phyloP scores from a whole-genome alignment of 371 early-diverging fungal genomes.

The Apophysomyces sp. region DNA sequence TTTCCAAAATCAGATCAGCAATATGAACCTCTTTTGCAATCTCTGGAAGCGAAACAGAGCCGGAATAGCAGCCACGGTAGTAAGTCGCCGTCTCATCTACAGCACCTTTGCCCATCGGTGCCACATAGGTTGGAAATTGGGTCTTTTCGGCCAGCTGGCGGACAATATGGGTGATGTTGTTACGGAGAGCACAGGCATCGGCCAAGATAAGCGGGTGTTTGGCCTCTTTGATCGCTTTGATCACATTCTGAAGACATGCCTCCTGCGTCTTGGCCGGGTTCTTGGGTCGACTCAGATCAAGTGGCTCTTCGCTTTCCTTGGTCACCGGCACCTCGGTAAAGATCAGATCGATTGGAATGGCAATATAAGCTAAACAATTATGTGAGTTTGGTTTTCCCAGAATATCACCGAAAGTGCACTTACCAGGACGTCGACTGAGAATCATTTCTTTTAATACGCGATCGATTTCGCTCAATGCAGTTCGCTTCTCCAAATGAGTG shows the following conservation, averaged over 20 bases:
- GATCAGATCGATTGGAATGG: slow-evolving; percentile 46
- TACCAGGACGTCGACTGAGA: slow-evolving; percentile 23
- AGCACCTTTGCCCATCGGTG: slow-evolving; percentile 52
- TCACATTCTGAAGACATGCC: slow-evolving; percentile 20
- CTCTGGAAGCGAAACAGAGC: slow-evolving; percentile 24
- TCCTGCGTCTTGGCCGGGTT: slow-evolving; percentile 26
- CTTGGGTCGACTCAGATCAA: slow-evolving; percentile 13
- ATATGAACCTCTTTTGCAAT: slow-evolving; percentile 31
- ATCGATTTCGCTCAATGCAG: slow-evolving; percentile 43
- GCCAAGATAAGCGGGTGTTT: slow-evolving; percentile 40
- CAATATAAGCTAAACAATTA: slow-evolving; percentile 37
- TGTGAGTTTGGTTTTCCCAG: slow-evolving; percentile 9
- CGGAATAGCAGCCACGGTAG: slow-evolving; percentile 43
- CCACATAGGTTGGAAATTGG: slow-evolving; percentile 36
- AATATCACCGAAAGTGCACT: not conserved
- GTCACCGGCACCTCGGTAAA: slow-evolving; percentile 22
- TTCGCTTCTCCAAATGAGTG: slow-evolving; percentile 22
- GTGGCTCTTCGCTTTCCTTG: slow-evolving; percentile 7
- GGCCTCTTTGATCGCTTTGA: slow-evolving; percentile 26
- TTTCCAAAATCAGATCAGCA: slow-evolving; percentile 41
- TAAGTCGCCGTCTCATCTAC: slow-evolving; percentile 30
- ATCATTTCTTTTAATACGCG: slow-evolving; percentile 23
- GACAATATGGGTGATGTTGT: slow-evolving; percentile 23
- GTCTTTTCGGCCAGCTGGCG: slow-evolving; percentile 29
- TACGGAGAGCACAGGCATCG: slow-evolving; percentile 47